Percentiles rank a stretch among this genome's conserved stretches.
phyloP scores from a whole-genome alignment of 768 basidiomycete genomes.

The Tylopilus balloui region DNA sequence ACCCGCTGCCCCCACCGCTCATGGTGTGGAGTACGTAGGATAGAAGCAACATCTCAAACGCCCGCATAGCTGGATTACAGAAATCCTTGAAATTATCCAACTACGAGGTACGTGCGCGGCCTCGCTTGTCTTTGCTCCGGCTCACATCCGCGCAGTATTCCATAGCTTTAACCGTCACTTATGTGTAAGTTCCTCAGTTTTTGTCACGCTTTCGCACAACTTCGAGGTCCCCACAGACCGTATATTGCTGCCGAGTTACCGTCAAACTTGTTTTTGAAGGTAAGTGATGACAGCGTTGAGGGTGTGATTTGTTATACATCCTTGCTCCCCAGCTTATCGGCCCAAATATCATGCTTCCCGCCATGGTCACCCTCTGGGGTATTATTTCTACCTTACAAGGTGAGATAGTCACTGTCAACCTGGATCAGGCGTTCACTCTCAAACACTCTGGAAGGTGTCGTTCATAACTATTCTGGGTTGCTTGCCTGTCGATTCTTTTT shows the following conservation, averaged over 20 bases:
- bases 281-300: neutral
- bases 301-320: neutral
- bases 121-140: neutral
- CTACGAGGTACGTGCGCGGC: slow-evolving; percentile 14
- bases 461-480: slow-evolving; percentile 48
- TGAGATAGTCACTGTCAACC: slow-evolving; percentile 12
- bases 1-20: neutral
- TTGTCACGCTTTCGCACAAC: neutral
- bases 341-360: slow-evolving; percentile 57
- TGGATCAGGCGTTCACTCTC: neutral
- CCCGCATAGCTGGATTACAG: slow-evolving; percentile 58
- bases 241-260: slow-evolving; percentile 59
- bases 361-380: slow-evolving; percentile 67
- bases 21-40: slow-evolving; percentile 24
- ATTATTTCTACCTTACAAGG: slow-evolving; percentile 61
- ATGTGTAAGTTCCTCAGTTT: slow-evolving; percentile 14
- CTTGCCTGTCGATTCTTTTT: slow-evolving; percentile 44
- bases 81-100: slow-evolving; percentile 37
- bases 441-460: slow-evolving; percentile 32
- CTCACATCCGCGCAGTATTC: slow-evolving; percentile 30
- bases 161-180: slow-evolving; percentile 28
- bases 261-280: slow-evolving; percentile 55
- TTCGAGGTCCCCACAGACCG: slow-evolving; percentile 32
- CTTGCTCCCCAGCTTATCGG: slow-evolving; percentile 34
- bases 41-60: slow-evolving; percentile 49